Base-by-base conservation (phyloP, 805 yeast genomes). In the Lachancea mirantina region DNA sequence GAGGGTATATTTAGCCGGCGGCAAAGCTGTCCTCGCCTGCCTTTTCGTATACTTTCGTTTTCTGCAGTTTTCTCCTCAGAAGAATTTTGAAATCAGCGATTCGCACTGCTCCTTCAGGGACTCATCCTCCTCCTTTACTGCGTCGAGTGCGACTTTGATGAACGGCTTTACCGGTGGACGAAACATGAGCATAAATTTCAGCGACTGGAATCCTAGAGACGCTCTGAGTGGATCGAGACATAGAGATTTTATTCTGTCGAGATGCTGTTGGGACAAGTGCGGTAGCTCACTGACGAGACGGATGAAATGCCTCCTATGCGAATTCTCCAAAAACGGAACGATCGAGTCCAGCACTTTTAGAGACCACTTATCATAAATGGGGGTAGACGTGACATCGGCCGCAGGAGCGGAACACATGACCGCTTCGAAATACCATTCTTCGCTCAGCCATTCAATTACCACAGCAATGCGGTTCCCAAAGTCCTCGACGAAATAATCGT, bases 401-500 rank as follows among this genome's bases (percentile, higher is more conserved):
- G 27, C 30, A 18, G 18, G 17, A 8, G 9, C 17, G 8, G 14
- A 22, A 21, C 29, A 30, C 14, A 27, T 17, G 10, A 45, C 13
- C 10, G 46, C 61, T 49, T 78, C 83, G 30, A 74, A 65, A 59
- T 74, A 78, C 94, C 96, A 92, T 56, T 92, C 98, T 59, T 92
- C 98, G 48, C 82, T 88, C 35, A 92, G 62, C 99, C 99, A 92
- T 41, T 82, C 87, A 23, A 89, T 76, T 13, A 85, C 76, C 21
- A 79, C 59, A 38, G 84, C 94, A 8, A 88, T 68, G 21, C 89
- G 65, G 7, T 64, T 66, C 35, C 80, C 80, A 46, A 88, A 76
- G 49, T 82, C 84, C 8, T 70, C 77, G 47, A 84, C 65, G 35
- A 85, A 78, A 51, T 80, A 83, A 11, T 77, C 75, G 39, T 80